Base-by-base conservation (phyloP, 1,284 basidiomycete genomes). In the Ceratobasidium sp. region DNA sequence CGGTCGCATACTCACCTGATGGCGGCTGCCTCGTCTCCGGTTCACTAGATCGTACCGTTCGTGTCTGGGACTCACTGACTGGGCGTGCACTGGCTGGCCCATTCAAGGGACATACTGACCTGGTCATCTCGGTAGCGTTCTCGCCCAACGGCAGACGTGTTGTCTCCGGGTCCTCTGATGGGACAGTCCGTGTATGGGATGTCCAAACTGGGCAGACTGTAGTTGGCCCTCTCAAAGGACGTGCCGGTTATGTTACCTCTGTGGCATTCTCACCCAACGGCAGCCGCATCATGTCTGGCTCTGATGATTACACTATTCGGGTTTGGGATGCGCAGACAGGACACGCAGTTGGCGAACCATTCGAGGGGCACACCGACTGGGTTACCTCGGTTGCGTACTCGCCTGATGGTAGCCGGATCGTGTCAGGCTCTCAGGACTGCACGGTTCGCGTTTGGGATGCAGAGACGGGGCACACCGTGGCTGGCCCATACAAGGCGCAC, bases 191-290 rank as follows among this genome's bases (percentile, higher is more conserved):
- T 14, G 44, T 67, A 23, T 67, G 65, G 65, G 44, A 50, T 23
- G 46, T 33, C 8, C 41, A 23, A 48, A 67, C n/a, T 48, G 65
- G 44, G 6, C 20, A 67, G 65, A 44, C 44, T 38, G 44, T 67
- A 46, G n/a, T 67, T 20, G n/a, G 35, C 10, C 65, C 65, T 20
- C 57, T 73, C 23, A 20, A 38, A 18, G 66, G 59, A 6, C 78
- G 76, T 44, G 68, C 41, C 3, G 41, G 10, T 6, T 20, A 12
- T 30, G 55, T 76, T 18, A 5, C 27, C 35, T 76, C 73, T 3
- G 71, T 78, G 7, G 48, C 54, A 44, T 78, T 57, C 78, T 78
- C 78, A 18, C 78, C 78, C n/a, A 52, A 67, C n/a, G 62, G 71
- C 4, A 20, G 20, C 12, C 52, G 70, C 20, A 44, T 78, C 27